Evolutionary conservation across 2,329 filamentous ascomycete genomes (phyloP).

Genomic region (Leptographium wingfieldii): DNA sequence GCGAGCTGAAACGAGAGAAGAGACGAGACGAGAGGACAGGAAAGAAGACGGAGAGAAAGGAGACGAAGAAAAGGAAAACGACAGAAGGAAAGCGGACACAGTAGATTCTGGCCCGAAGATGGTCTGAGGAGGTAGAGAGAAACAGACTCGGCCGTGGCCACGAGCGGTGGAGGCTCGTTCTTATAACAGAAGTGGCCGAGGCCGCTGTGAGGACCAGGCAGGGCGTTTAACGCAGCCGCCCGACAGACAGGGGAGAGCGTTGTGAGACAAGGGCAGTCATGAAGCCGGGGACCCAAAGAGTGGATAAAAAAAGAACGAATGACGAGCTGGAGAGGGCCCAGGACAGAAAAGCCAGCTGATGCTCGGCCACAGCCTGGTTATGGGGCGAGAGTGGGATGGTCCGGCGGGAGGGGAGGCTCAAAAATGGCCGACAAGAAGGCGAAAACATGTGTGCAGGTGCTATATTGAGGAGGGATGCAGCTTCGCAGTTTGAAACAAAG

Average conservation of each 20-base stretch:
- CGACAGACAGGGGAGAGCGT: background rate
- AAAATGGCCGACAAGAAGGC: background rate
- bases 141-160: slow-evolving; percentile 16
- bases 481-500: slow-evolving; percentile 10
- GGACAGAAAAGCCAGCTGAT: background rate
- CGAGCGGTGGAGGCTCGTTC: slow-evolving; percentile 10
- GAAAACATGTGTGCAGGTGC: slow-evolving; percentile 8
- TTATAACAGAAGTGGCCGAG: background rate
- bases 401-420: background rate
- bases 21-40: slow-evolving; percentile 5
- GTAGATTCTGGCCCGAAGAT: background rate
- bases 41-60: slow-evolving; percentile 5
- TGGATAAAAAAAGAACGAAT: slow-evolving; percentile 7
- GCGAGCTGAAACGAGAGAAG: slow-evolving; percentile 15
- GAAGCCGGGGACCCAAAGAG: slow-evolving; percentile 1
- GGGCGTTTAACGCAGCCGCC: slow-evolving; percentile 4
- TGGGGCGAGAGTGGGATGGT: background rate
- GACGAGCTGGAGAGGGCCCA: background rate
- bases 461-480: background rate
- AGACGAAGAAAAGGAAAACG: slow-evolving; percentile 9
- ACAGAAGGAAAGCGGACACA: background rate
- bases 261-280: background rate
- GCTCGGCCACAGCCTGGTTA: background rate
- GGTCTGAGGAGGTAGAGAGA: slow-evolving; percentile 17
- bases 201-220: slow-evolving; percentile 17